Evolutionary conservation across 2,329 filamentous ascomycete species (phyloP), one percentile per base, ranked within the genome.

Genomic region (Pseudocercospora pini-densiflorae): DNA sequence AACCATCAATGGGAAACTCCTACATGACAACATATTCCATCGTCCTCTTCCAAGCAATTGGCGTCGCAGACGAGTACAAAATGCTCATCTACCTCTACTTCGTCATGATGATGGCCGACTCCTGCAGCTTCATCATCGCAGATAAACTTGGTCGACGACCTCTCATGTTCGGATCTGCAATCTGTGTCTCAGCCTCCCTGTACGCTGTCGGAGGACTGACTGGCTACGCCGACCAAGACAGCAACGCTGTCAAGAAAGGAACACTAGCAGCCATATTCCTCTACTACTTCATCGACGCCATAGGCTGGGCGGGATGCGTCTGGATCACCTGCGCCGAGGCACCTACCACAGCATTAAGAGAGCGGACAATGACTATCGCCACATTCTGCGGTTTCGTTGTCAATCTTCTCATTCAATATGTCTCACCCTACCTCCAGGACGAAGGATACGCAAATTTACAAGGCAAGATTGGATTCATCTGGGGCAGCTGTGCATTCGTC

Each of bases 31-130:
- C 63, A 36, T 65, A 65, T 53, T 58, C 51, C 27, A 65, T 65
- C 59, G 63, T 65, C 33, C 59, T 65, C 21, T 65, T 65, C 63
- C 63, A 65, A 54, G 14, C 63, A 14, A 65, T 65, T 33, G 63
- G 63, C 33, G 33, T 65, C 36, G 40, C 59, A 5, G 53, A 65
- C 59, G 63, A 65, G 45, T 65, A 65, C 59, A 65, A 65, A 36
- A 65, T 62, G 63, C 54, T 65, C 21, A 65, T 65, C 45, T 65
- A 65, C 53, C 59, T 65, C 49, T 65, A 65, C 63, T 65, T 65
- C 16, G 14, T 62, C 33, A 43, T 58, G 23, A 62, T 65, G 59
- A 62, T 65, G 63, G 63, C 63, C 19, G 63, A 65, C 21, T 51
- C 27, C 12, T 65, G 49, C 59, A 51, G 49, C 36, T 65, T 65